Evolutionary conservation across 352 stramenopile genomes (phyloP).

Genomic region (Thraustochytrium striatum): DNA sequence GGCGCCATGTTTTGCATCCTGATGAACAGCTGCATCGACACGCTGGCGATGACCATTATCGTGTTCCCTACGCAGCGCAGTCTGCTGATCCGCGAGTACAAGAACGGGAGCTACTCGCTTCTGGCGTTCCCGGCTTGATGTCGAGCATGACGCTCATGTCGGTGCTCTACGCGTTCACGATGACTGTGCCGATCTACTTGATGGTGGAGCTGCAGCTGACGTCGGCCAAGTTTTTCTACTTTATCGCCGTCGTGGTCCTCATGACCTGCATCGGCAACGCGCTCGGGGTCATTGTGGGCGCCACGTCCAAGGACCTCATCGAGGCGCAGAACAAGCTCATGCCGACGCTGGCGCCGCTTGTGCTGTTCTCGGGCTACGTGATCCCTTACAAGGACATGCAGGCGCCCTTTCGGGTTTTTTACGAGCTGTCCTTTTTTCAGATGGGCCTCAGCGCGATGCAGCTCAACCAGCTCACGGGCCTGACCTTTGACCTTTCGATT

Average conservation of each 20-base stretch:
- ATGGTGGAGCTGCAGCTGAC: slow-evolving; percentile 2
- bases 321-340: slow-evolving; percentile 3
- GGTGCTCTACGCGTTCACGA: background rate
- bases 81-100: slow-evolving; percentile 43
- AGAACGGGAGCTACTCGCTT: slow-evolving; percentile 22
- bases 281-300: slow-evolving; percentile 32
- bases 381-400: slow-evolving; percentile 42
- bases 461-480: slow-evolving; percentile 33
- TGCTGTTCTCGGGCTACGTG: slow-evolving; percentile 35
- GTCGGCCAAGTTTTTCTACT: background rate
- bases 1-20: slow-evolving; percentile 1
- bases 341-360: slow-evolving; percentile 22
- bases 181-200: slow-evolving; percentile 26
- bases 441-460: slow-evolving; percentile 26
- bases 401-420: background rate
- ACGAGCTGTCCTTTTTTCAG: slow-evolving; percentile 39
- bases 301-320: slow-evolving; percentile 12
- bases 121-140: background rate
- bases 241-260: slow-evolving; percentile 9
- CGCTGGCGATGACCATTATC: slow-evolving; percentile 17
- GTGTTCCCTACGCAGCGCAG: slow-evolving; percentile 16
- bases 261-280: slow-evolving; percentile 28
- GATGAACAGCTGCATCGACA: slow-evolving; percentile 39
- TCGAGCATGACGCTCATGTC: background rate
- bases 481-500: slow-evolving; percentile 20